phyloP scores from a whole-genome alignment of 768 basidiomycete species.

The Boletus insuetus region DNA sequence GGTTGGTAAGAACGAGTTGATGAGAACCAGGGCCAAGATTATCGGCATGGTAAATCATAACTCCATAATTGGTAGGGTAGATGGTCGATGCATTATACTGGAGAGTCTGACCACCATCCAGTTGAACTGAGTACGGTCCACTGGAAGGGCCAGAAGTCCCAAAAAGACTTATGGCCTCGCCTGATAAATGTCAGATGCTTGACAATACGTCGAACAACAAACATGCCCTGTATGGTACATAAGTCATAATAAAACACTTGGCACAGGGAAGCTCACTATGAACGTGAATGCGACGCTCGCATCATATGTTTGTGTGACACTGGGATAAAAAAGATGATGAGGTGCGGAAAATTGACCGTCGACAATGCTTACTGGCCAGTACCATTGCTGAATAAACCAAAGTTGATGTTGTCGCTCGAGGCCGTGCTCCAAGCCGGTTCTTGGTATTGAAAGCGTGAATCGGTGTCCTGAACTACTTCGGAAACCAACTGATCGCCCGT shows the following conservation, averaged over 20 bases:
- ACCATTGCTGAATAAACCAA: conserved; percentile 39
- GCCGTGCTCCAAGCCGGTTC: conserved; percentile 37
- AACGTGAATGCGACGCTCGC: conserved; percentile 41
- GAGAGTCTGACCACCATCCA: conserved; percentile 33
- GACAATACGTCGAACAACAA: not conserved
- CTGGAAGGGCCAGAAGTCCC: conserved; percentile 40
- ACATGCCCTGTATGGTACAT: conserved; percentile 20
- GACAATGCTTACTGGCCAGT: conserved; percentile 38
- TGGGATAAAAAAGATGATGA: conserved; percentile 13
- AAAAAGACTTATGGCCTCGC: conserved; percentile 43
- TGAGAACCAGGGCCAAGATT: conserved; percentile 41
- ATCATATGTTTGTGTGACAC: conserved; percentile 33
- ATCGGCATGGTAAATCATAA: conserved; percentile 33
- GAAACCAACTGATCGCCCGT: conserved; percentile 8
- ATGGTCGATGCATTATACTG: conserved; percentile 20
- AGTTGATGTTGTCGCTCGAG: conserved; percentile 25
- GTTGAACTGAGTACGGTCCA: conserved; percentile 34
- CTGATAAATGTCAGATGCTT: conserved; percentile 18
- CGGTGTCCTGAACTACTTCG: conserved; percentile 34
- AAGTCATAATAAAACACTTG: conserved; percentile 2
- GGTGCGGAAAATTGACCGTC: not conserved
- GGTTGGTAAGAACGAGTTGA: conserved; percentile 35
- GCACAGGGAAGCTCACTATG: conserved; percentile 28
- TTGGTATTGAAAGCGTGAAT: conserved; percentile 40
- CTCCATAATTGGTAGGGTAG: conserved; percentile 26